A percentile compares a stretch with the other conserved stretches of the same genome.
Evolutionary conservation across 2,329 filamentous ascomycete genomes (phyloP).

Genomic region (Xylariaceae sp.): DNA sequence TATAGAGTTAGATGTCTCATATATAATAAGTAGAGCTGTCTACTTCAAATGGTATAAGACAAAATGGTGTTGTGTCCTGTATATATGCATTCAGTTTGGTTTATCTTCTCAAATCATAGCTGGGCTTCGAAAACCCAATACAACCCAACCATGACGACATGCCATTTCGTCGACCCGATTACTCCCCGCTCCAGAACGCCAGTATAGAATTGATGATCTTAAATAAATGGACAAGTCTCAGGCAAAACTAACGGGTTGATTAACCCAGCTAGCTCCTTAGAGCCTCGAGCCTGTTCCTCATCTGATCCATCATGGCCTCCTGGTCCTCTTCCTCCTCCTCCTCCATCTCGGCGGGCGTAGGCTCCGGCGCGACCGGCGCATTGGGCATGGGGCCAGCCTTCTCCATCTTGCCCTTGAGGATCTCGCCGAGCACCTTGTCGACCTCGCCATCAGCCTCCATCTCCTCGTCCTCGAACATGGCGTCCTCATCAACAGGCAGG

Average conservation of each 20-base stretch:
- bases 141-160: conserved; percentile 16
- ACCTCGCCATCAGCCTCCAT: conserved; percentile 81
- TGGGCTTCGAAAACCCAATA: conserved; percentile 4
- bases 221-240: conserved; percentile 2
- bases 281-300: conserved; percentile 89
- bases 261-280: conserved; percentile 74
- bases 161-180: conserved; percentile 23
- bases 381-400: conserved; percentile 63
- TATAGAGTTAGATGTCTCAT: not conserved
- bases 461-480: conserved; percentile 75
- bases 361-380: conserved; percentile 59
- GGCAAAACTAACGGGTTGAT: not conserved
- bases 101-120: conserved; percentile 5
- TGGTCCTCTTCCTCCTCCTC: conserved; percentile 86
- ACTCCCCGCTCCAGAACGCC: conserved; percentile 30
- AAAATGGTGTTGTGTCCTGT: conserved; percentile 12
- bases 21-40: not conserved
- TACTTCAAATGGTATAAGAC: conserved; percentile 1
- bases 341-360: conserved; percentile 55
- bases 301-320: conserved; percentile 90
- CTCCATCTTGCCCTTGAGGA: conserved; percentile 81
- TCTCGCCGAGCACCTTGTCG: conserved; percentile 89
- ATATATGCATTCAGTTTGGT: conserved; percentile 16
- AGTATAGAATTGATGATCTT: conserved; percentile 13
- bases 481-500: conserved; percentile 75